Percentiles rank a stretch among this genome's conserved stretches.
These are phyloP conservation scores for Tuber borchii DNA, from an alignment of 495 filamentous ascomycete genomes.

Conservation along the genomic window DNA sequence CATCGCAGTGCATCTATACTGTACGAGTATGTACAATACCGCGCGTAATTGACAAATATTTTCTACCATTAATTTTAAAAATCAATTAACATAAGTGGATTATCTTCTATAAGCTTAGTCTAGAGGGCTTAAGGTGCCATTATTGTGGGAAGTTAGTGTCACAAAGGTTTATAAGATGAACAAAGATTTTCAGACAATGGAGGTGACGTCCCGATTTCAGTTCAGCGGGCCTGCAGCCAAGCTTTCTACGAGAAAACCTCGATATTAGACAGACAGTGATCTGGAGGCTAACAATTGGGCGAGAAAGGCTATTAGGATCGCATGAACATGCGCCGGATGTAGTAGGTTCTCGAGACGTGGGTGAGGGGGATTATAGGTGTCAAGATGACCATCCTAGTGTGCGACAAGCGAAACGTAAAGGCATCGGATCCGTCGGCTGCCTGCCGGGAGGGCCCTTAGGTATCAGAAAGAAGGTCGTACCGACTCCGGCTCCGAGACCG, in stretches of 20 bases:
- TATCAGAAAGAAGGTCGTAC: background rate
- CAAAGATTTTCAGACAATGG: background rate
- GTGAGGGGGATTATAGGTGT: background rate
- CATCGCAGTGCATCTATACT: background rate
- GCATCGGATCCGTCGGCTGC: background rate
- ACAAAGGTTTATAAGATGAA: background rate
- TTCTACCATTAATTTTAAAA: background rate
- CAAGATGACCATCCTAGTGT: background rate
- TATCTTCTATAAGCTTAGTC: background rate
- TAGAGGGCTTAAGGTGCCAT: background rate
- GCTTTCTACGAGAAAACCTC: background rate
- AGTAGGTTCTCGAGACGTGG: background rate
- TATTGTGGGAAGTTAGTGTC: background rate
- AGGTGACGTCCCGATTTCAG: background rate
- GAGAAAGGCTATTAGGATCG: background rate
- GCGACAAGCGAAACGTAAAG: background rate
- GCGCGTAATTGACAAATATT: background rate
- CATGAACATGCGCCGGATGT: background rate
- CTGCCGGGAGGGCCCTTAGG: background rate
- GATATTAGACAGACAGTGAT: constrained; percentile 4
- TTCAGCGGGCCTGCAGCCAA: background rate
- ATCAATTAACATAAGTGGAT: background rate
- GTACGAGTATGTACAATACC: background rate
- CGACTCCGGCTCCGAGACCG: background rate
- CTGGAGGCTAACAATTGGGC: background rate